Conservation (phyloP, 1,284 basidiomycete genomes). For the Papiliotrema nemorosa region DNA sequence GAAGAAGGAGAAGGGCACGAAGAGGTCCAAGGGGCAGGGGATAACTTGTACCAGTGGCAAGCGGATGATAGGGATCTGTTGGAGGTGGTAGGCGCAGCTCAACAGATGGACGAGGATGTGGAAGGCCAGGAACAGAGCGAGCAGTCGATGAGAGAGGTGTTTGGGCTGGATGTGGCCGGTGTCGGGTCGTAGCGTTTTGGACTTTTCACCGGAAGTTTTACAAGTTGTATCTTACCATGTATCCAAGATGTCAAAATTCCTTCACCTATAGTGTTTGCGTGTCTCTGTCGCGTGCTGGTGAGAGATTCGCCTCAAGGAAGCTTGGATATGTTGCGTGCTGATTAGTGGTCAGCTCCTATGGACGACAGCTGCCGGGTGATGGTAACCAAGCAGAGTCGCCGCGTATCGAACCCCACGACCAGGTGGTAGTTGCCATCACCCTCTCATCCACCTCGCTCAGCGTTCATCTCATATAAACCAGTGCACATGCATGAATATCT, state of each 20-base stretch:
- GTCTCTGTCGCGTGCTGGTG: neutral
- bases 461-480: neutral
- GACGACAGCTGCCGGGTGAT: too few species aligned
- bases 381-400: too few species aligned
- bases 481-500: neutral
- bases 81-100: constrained; percentile 27
- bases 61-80: constrained; percentile 34
- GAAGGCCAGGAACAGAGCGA: constrained; percentile 10
- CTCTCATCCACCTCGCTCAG: neutral
- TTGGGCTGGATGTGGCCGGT: constrained; percentile 14
- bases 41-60: constrained; percentile 29
- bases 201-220: too few species aligned
- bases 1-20: constrained; percentile 3
- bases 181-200: neutral
- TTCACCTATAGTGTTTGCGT: neutral
- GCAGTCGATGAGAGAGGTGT: constrained; percentile 24
- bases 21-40: too few species aligned
- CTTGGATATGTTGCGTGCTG: neutral
- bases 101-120: constrained; percentile 7
- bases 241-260: too few species aligned
- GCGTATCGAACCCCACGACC: neutral
- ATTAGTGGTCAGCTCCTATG: neutral
- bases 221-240: too few species aligned
- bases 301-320: too few species aligned
- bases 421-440: neutral